These are phyloP conservation scores for Eryngium alpinum DNA, from an alignment of 140 eudicot species.

Conservation along the genomic window DNA sequence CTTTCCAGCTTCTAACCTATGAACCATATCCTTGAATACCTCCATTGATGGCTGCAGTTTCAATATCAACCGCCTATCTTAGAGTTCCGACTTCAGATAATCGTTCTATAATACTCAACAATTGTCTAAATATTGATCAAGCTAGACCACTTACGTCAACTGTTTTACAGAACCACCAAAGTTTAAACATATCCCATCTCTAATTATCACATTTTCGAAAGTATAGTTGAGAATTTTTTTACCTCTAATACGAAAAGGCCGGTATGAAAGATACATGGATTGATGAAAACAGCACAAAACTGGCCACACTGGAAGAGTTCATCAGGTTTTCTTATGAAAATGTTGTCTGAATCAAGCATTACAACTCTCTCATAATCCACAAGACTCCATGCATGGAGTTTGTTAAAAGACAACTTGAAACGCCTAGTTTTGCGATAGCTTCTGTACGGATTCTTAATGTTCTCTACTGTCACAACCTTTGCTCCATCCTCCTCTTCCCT, in stretches of 20 bases:
- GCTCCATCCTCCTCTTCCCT: constrained; percentile 91
- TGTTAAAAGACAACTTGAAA: constrained; percentile 72
- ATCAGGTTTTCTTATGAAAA: constrained; percentile 71
- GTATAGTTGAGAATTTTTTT: background rate
- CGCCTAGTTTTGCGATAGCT: constrained; percentile 31
- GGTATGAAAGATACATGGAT: constrained; percentile 92
- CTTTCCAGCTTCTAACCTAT: constrained; percentile 43
- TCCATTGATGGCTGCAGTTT: constrained; percentile 57
- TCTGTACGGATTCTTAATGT: constrained; percentile 68
- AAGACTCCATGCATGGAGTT: constrained; percentile 78
- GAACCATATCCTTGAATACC: constrained; percentile 74
- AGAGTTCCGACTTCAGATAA: too few relatives aligned
- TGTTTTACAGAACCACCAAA: background rate
- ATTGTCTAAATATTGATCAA: too few relatives aligned
- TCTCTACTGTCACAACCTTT: constrained; percentile 69
- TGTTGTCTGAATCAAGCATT: constrained; percentile 97
- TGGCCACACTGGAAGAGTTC: constrained; percentile 90
- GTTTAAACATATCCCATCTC: background rate
- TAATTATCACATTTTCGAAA: background rate
- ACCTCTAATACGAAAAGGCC: constrained; percentile 93
- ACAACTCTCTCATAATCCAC: constrained; percentile 70
- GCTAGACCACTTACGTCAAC: too few relatives aligned
- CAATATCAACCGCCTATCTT: background rate
- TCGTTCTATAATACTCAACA: too few relatives aligned
- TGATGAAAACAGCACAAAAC: constrained; percentile 92